These are phyloP conservation scores for Aspergillus japonicus DNA, from an alignment of 2,329 filamentous ascomycete species.

Conservation along the genomic window DNA sequence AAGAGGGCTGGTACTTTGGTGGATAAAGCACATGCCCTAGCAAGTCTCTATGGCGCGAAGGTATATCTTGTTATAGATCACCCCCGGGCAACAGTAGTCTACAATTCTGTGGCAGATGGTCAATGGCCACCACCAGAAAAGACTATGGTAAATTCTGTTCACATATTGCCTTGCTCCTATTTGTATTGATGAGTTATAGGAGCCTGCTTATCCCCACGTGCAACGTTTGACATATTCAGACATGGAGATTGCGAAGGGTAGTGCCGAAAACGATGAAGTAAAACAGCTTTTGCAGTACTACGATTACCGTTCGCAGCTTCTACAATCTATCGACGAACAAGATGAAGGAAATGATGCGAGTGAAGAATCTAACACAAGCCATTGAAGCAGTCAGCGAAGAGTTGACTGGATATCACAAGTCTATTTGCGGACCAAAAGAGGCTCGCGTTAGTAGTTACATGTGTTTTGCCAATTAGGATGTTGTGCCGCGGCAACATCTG, in stretches of 20 bases:
- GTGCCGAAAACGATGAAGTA: neutral
- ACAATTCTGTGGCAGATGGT: conserved; percentile 8
- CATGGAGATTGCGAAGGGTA: neutral
- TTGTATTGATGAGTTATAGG: conserved; percentile 2
- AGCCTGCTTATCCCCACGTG: conserved; percentile 4
- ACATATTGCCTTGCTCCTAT: neutral
- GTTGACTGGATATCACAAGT: neutral
- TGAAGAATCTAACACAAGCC: neutral
- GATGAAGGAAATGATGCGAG: neutral
- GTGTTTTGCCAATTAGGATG: neutral
- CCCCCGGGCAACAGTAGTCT: conserved; percentile 8
- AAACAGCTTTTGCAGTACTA: conserved; percentile 6
- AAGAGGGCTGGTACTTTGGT: conserved; percentile 11
- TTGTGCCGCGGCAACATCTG: neutral
- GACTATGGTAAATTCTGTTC: conserved; percentile 5
- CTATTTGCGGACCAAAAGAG: neutral
- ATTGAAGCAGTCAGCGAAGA: neutral
- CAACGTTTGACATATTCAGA: conserved; percentile 4
- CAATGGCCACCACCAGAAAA: conserved; percentile 7
- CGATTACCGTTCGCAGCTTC: conserved; percentile 7
- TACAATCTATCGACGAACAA: conserved; percentile 5
- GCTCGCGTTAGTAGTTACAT: neutral
- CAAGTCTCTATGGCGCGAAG: conserved; percentile 4
- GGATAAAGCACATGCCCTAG: conserved; percentile 10
- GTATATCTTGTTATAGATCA: conserved; percentile 12